Conservation (phyloP, 106 monocot genomes). For the Acanthochlamys bracteata region DNA sequence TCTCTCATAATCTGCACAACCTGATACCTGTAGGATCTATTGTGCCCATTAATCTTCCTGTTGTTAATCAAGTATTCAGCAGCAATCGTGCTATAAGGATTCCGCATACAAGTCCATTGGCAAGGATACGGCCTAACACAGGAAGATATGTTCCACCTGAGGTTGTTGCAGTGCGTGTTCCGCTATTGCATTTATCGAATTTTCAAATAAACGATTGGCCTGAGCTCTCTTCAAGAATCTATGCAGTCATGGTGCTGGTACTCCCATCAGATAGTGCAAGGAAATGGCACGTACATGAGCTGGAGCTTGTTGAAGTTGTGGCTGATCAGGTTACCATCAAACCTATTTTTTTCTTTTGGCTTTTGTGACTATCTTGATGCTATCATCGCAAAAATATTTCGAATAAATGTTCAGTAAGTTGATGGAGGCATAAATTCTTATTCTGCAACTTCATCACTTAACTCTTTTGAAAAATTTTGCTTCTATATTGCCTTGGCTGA, state of each 20-base stretch:
- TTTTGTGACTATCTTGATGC: background rate
- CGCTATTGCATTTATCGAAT: conserved; percentile 77
- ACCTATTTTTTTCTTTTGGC: background rate
- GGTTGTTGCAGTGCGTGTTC: conserved; percentile 71
- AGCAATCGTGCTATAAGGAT: conserved; percentile 67
- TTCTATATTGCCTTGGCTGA: too few relatives aligned
- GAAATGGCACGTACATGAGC: conserved; percentile 83
- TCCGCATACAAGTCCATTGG: conserved; percentile 57
- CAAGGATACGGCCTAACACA: conserved; percentile 34
- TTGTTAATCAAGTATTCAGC: conserved; percentile 69
- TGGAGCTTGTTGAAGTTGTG: conserved; percentile 91
- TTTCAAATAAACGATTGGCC: conserved; percentile 89
- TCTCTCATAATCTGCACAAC: conserved; percentile 71
- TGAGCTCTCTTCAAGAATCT: conserved; percentile 72
- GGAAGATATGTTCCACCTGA: conserved; percentile 69
- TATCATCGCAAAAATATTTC: too few relatives aligned
- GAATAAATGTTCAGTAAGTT: too few relatives aligned
- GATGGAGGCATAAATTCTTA: too few relatives aligned
- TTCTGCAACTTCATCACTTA: too few relatives aligned
- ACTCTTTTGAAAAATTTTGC: too few relatives aligned
- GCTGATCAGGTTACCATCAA: conserved; percentile 68
- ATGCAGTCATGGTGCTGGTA: conserved; percentile 89
- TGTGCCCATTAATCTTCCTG: conserved; percentile 65
- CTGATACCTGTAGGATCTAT: conserved; percentile 32
- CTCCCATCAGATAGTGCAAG: conserved; percentile 88